phyloP scores from a whole-genome alignment of 31 red algal genomes.

The Asparagopsis taxiformis region DNA sequence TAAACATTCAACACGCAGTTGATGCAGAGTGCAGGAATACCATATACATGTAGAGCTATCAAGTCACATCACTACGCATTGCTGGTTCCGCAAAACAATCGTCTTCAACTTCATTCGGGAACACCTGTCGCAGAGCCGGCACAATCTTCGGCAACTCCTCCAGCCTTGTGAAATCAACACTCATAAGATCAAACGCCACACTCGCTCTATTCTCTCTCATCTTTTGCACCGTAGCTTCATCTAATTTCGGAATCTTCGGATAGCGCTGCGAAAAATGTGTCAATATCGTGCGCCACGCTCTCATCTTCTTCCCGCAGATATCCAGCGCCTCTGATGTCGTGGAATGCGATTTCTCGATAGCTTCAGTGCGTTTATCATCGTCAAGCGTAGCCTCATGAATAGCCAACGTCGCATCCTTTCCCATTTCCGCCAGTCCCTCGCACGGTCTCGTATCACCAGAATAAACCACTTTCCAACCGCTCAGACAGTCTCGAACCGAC shows the following conservation, averaged over 20 bases:
- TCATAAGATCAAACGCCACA: slow-evolving; percentile 88
- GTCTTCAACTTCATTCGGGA: slow-evolving; percentile 32
- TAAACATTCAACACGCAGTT: too few relatives aligned
- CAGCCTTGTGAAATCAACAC: slow-evolving; percentile 76
- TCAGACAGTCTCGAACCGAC: slow-evolving; percentile 53
- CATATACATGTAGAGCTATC: too few relatives aligned
- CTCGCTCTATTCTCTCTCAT: slow-evolving; percentile 33
- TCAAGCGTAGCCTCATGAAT: slow-evolving; percentile 98
- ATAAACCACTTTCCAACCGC: slow-evolving; percentile 84
- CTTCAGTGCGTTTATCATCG: slow-evolving; percentile 57
- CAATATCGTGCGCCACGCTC: slow-evolving; percentile 76
- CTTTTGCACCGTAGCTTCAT: slow-evolving; percentile 26
- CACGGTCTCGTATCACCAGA: slow-evolving; percentile 93
- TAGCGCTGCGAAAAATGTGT: slow-evolving; percentile 99
- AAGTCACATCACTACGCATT: too few relatives aligned
- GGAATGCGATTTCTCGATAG: slow-evolving; percentile 72
- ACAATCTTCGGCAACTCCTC: slow-evolving; percentile 54
- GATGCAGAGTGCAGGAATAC: too few relatives aligned
- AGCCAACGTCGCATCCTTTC: slow-evolving; percentile 60
- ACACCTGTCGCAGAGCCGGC: slow-evolving; percentile 31
- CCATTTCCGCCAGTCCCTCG: slow-evolving; percentile 60
- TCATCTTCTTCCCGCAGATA: slow-evolving; percentile 73
- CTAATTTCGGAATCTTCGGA: slow-evolving; percentile 69
- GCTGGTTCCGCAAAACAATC: neutral
- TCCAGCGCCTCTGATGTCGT: slow-evolving; percentile 83